phyloP scores from a whole-genome alignment of 345 rosid genomes.

The Punica granatum region DNA sequence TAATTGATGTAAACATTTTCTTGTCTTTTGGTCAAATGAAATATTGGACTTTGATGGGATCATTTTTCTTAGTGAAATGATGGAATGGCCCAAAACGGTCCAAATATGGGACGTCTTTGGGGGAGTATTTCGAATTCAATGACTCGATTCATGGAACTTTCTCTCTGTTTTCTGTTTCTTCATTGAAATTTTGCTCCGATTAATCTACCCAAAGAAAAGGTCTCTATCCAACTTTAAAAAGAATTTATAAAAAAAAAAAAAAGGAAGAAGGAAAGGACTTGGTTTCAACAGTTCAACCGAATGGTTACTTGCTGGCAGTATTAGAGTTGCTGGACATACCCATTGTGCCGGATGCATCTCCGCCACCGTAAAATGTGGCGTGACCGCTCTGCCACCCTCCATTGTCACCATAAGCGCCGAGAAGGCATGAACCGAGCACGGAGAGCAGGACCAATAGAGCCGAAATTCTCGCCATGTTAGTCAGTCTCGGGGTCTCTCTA shows the following conservation, averaged over 20 bases:
- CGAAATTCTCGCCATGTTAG: constrained; percentile 20
- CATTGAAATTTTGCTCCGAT: too few species aligned
- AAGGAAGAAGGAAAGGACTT: too few species aligned
- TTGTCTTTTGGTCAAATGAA: neutral
- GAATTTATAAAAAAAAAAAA: too few species aligned
- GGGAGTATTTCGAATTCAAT: too few species aligned
- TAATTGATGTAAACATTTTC: neutral
- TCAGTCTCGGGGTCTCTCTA: constrained; percentile 11
- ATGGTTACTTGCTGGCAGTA: too few species aligned
- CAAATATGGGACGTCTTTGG: too few species aligned
- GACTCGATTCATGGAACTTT: too few species aligned
- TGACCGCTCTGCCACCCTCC: constrained; percentile 72
- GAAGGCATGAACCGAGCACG: constrained; percentile 24
- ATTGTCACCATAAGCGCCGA: constrained; percentile 33
- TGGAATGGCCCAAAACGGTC: neutral
- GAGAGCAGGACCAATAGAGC: constrained; percentile 22
- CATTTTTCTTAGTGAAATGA: neutral
- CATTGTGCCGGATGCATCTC: constrained; percentile 80
- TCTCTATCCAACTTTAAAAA: too few species aligned
- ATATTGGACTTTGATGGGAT: neutral
- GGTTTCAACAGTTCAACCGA: neutral
- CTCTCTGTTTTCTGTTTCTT: too few species aligned
- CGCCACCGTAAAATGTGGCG: constrained; percentile 80
- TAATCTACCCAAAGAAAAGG: too few species aligned
- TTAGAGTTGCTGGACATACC: constrained; percentile 26